phyloP scores from a whole-genome alignment of 306 rosid species.

The Vigna mungo region DNA sequence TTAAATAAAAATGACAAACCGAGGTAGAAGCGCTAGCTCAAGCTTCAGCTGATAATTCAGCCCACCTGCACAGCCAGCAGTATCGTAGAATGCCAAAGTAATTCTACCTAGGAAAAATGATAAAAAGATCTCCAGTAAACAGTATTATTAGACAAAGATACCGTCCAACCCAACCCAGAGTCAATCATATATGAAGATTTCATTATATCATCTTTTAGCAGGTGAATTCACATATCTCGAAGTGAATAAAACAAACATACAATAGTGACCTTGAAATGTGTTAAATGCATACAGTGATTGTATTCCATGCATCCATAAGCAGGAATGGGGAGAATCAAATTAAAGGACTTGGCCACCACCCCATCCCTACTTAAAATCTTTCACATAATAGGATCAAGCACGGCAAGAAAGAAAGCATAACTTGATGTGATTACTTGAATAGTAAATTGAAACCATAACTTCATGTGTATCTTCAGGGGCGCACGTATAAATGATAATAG shows the following conservation, averaged over 20 bases:
- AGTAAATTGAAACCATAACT: background rate
- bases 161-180: conserved; percentile 11
- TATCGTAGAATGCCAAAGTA: conserved; percentile 30
- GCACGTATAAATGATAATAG: background rate
- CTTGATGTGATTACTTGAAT: conserved; percentile 5
- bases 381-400: conserved; percentile 6
- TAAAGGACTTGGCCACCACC: background rate
- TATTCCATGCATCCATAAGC: conserved; percentile 9
- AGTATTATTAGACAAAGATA: conserved; percentile 28
- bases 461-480: background rate
- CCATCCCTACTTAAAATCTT: background rate
- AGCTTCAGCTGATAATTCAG: conserved; percentile 45
- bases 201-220: conserved; percentile 35
- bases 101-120: conserved; percentile 29
- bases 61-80: conserved; percentile 34
- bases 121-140: conserved; percentile 2
- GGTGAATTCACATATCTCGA: conserved; percentile 3
- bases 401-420: background rate
- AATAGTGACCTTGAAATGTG: conserved; percentile 22
- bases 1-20: conserved; percentile 34
- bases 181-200: background rate
- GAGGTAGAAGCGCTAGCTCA: conserved; percentile 38
- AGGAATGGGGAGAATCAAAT: background rate
- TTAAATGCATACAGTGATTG: conserved; percentile 6
- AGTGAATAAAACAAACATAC: background rate